Conservation (phyloP, 1,139 yeast species). For the Protomyces gravidus region DNA sequence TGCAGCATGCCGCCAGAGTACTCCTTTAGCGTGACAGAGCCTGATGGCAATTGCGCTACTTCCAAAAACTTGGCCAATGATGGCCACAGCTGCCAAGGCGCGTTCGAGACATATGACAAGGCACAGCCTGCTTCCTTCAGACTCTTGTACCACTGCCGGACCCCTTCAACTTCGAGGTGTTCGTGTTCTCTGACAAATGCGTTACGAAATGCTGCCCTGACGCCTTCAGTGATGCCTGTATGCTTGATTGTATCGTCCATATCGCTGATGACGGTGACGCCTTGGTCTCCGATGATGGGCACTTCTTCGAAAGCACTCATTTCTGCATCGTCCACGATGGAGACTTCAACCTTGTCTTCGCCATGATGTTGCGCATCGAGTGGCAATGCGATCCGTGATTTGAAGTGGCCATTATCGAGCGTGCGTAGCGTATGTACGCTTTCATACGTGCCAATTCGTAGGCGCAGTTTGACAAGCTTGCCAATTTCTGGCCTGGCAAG, state of each 20-base stretch:
- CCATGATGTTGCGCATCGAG: conserved; percentile 10
- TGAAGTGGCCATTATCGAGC: conserved; percentile 34
- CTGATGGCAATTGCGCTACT: conserved; percentile 60
- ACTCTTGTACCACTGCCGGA: conserved; percentile 63
- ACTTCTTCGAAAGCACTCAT: conserved; percentile 31
- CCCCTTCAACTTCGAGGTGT: conserved; percentile 67
- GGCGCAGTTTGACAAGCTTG: conserved; percentile 31
- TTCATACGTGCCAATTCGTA: conserved; percentile 30
- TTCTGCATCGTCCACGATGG: conserved; percentile 32
- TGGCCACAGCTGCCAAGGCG: conserved; percentile 84
- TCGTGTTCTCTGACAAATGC: conserved; percentile 62
- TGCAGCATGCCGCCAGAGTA: conserved; percentile 67
- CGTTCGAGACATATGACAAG: conserved; percentile 88
- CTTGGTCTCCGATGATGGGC: conserved; percentile 38
- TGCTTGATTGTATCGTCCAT: conserved; percentile 89
- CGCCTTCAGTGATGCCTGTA: conserved; percentile 87
- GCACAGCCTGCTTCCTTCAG: conserved; percentile 47
- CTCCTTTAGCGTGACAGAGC: conserved; percentile 79
- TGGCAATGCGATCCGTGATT: conserved; percentile 8
- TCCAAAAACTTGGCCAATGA: conserved; percentile 59
- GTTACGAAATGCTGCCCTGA: conserved; percentile 72
- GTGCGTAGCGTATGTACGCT: conserved; percentile 30
- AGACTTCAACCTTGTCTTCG: conserved; percentile 25
- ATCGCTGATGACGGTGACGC: conserved; percentile 78
- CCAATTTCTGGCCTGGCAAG: conserved; percentile 32